These are phyloP conservation scores for Trifolium pratense DNA, from an alignment of 306 rosid species.

Conservation along the genomic window DNA sequence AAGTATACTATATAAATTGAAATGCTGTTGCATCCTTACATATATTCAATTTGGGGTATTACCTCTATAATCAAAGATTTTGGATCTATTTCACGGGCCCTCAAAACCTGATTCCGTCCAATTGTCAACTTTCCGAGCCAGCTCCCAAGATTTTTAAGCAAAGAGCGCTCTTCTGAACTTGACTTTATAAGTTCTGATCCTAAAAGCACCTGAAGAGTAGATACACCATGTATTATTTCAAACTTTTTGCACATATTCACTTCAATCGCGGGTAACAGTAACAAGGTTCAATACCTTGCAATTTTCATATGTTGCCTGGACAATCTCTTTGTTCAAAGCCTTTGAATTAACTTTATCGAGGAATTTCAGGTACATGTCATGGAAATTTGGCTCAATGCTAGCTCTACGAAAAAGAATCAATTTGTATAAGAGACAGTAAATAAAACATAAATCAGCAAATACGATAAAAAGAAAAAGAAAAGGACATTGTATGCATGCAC, in stretches of 20 bases:
- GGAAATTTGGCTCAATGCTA: constrained; percentile 98
- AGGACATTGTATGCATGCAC: background rate
- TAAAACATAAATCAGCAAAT: background rate
- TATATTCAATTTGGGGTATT: constrained; percentile 20
- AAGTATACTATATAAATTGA: constrained; percentile 29
- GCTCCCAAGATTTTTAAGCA: constrained; percentile 96
- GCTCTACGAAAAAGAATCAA: constrained; percentile 62
- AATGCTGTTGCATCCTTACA: background rate
- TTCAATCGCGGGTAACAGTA: constrained; percentile 30
- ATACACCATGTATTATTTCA: constrained; percentile 23
- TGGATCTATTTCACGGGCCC: constrained; percentile 98
- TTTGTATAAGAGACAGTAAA: background rate
- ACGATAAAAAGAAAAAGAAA: background rate
- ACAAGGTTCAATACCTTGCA: constrained; percentile 76
- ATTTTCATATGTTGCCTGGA: constrained; percentile 90
- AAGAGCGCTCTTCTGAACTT: constrained; percentile 97
- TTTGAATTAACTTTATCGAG: constrained; percentile 85
- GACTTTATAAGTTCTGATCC: constrained; percentile 98
- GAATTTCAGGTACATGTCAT: constrained; percentile 91
- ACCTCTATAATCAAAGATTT: constrained; percentile 98
- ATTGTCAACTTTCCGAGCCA: constrained; percentile 99
- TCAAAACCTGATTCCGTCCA: constrained; percentile 92
- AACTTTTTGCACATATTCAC: background rate
- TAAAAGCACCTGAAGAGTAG: constrained; percentile 76
- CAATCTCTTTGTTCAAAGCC: constrained; percentile 82